Evolutionary conservation across 768 basidiomycete genomes (phyloP).

Genomic region (Boletellus sp.): DNA sequence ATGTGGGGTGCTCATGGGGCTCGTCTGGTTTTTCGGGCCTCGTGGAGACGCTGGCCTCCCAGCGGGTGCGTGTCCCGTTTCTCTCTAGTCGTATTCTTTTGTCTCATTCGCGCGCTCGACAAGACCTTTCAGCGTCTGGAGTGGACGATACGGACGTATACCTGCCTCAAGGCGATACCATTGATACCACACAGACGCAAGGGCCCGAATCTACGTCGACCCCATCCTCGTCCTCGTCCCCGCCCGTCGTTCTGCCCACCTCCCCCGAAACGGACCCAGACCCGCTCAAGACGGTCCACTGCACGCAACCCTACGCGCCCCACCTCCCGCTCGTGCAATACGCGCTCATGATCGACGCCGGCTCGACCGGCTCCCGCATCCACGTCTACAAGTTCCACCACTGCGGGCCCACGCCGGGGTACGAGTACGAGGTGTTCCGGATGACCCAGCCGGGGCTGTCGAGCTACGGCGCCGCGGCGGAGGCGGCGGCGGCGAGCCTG

Average conservation of each 20-base stretch:
- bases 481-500: slow-evolving; percentile 72
- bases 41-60: slow-evolving; percentile 13
- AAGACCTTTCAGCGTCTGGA: no score
- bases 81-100: background rate
- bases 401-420: slow-evolving; percentile 67
- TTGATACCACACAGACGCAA: background rate
- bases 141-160: slow-evolving; percentile 13
- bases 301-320: slow-evolving; percentile 51
- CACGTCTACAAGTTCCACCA: slow-evolving; percentile 99
- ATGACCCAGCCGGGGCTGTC: slow-evolving; percentile 80
- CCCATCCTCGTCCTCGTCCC: background rate
- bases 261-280: slow-evolving; percentile 75
- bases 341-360: slow-evolving; percentile 97
- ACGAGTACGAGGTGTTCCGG: slow-evolving; percentile 93
- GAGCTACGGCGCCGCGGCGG: slow-evolving; percentile 43
- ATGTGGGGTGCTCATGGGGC: slow-evolving; percentile 49
- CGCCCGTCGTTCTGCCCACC: slow-evolving; percentile 31
- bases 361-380: slow-evolving; percentile 94
- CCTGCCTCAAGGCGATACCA: slow-evolving; percentile 12
- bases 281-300: slow-evolving; percentile 68
- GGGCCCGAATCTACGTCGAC: background rate
- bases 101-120: no score
- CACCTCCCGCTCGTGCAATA: slow-evolving; percentile 72
- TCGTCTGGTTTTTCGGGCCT: slow-evolving; percentile 70
- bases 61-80: slow-evolving; percentile 17